Evolutionary conservation across 352 stramenopile genomes (phyloP).

Genomic region (Phytophthora kernoviae): DNA sequence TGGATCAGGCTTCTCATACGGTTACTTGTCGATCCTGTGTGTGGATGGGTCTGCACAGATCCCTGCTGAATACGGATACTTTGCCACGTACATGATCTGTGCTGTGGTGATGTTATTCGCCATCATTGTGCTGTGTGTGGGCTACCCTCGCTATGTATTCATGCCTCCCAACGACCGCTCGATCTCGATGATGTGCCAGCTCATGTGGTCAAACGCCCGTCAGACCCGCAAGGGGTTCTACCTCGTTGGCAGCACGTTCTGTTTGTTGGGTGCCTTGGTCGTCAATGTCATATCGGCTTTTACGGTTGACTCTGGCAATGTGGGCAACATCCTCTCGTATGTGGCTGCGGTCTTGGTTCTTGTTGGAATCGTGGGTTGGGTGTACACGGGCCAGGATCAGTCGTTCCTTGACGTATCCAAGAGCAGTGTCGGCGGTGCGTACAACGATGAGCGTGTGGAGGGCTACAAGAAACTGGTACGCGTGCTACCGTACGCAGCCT

Average conservation of each 20-base stretch:
- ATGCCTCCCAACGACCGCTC: constrained; percentile 37
- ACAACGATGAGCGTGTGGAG: constrained; percentile 47
- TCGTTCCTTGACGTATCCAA: constrained; percentile 52
- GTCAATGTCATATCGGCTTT: constrained; percentile 62
- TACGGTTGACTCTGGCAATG: constrained; percentile 19
- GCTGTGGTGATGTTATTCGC: constrained; percentile 44
- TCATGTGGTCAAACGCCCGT: constrained; percentile 32
- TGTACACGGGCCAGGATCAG: constrained; percentile 37
- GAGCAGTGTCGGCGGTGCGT: constrained; percentile 35
- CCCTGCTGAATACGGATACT: constrained; percentile 77
- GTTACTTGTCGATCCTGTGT: constrained; percentile 78
- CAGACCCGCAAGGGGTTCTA: constrained; percentile 33
- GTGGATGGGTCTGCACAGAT: constrained; percentile 76
- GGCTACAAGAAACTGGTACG: constrained; percentile 57
- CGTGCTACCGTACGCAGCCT: constrained; percentile 52
- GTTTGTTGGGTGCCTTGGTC: constrained; percentile 42
- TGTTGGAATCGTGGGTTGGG: constrained; percentile 39
- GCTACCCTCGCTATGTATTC: constrained; percentile 62
- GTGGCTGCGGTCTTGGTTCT: constrained; percentile 32
- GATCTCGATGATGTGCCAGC: constrained; percentile 47
- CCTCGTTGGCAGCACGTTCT: constrained; percentile 34
- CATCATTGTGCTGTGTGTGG: constrained; percentile 41
- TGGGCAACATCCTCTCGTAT: constrained; percentile 53
- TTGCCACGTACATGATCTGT: constrained; percentile 71
- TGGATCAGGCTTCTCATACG: constrained; percentile 72